Base-by-base conservation (phyloP, 768 basidiomycete species). In the Mycena galericulata region DNA sequence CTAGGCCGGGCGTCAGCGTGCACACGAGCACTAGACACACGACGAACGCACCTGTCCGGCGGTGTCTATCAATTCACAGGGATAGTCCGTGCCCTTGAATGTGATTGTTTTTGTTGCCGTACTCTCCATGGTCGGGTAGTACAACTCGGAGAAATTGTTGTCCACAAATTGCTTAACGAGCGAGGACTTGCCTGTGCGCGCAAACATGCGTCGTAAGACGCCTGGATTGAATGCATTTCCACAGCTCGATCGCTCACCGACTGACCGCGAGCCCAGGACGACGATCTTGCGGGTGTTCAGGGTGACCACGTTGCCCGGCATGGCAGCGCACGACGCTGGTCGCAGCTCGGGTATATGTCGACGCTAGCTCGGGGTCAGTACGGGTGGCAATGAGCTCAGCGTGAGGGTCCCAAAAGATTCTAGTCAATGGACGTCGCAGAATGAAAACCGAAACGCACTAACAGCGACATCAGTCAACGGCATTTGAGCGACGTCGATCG, bases 11-110 rank as follows among this genome's bases (percentile, higher is more conserved):
- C 27, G 53, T 67, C 69, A 15, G 38, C 64, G 30, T 7, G 50
- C 8, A 64, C 34, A 62, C 61, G 41, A n/a, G 60, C 38, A 49
- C 32, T 32, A 47, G 57, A 38, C 10, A 36, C 43, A 77, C 5
- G 29, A n/a, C 5, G 20, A 5, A 20, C 88, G 70, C 66, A 95
- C 96, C 89, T 98, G 97, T 30, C 97, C 97, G 56, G 97, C 97
- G 70, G 96, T 97, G 79, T 99, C 97, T 74, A 98, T 95, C 82
- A 99, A 97, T 81, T 97, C 96, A 81, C 96, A 97, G 68, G 96
- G 92, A 75, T 96, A 99, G 75, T 97, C 95, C 34, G 91, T 86
- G 55, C 96, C 97, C 62, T 94, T 94, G 83, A 93, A 92, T 65
- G 86, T 88, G 75, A 99, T 90, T 67, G 86, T 90, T 86, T 97